Conservation (phyloP, 2,329 filamentous ascomycete genomes). For the Chaetomiaceae sp. region DNA sequence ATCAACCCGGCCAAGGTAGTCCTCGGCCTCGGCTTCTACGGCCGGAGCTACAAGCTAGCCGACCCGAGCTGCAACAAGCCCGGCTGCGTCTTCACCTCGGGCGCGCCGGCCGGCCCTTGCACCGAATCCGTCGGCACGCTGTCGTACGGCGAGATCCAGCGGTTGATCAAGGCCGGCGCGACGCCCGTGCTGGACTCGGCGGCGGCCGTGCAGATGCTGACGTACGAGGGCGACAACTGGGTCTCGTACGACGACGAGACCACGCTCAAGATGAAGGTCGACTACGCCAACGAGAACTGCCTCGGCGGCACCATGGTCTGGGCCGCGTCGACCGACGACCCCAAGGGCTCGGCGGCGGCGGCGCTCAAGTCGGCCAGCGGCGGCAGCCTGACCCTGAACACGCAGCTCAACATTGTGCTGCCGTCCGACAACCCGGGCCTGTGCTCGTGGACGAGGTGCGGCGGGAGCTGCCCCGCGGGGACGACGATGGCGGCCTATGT, state of each 20-base stretch:
- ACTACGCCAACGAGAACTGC: not conserved
- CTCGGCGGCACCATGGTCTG: slow-evolving; percentile 5
- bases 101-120: not conserved
- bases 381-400: not conserved
- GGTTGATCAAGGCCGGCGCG: not conserved
- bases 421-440: slow-evolving; percentile 3
- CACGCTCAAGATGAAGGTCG: not conserved
- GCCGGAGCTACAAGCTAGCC: not conserved
- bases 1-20: not conserved
- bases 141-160: not conserved
- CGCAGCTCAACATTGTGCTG: not conserved
- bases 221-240: not conserved
- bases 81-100: not conserved
- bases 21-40: slow-evolving; percentile 3
- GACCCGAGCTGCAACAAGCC: not conserved
- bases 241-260: slow-evolving; percentile 2
- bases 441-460: slow-evolving; percentile 3
- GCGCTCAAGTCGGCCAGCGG: not conserved
- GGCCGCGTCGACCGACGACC: slow-evolving; percentile 4
- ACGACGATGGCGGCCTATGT: not conserved
- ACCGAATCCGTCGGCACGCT: not conserved
- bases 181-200: not conserved
- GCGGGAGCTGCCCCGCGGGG: not conserved
- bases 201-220: slow-evolving; percentile 1
- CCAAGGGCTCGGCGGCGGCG: not conserved